These are phyloP conservation scores for Trypanosoma boissoni DNA, from an alignment of 208 protist genomes.

Conservation along the genomic window DNA sequence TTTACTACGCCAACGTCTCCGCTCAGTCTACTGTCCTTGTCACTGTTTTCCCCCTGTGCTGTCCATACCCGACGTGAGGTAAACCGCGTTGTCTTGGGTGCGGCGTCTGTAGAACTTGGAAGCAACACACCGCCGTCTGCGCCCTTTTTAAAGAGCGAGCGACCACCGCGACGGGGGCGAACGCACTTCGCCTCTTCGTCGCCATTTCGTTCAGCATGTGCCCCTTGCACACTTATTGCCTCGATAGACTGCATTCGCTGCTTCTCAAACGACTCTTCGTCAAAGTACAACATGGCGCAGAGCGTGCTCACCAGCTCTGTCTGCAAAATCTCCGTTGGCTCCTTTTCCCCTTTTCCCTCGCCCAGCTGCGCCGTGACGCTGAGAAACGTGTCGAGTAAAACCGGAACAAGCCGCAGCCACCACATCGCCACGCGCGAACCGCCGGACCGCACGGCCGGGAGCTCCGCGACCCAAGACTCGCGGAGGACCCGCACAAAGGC, in stretches of 20 bases:
- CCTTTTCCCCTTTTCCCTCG: not conserved
- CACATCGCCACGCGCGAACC: constrained; percentile 32
- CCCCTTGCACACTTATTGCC: no score
- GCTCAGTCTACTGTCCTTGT: not conserved
- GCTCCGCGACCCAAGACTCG: constrained; percentile 28
- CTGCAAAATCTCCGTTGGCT: constrained; percentile 8
- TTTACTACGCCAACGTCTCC: not conserved
- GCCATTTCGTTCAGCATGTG: not conserved
- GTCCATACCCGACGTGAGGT: constrained; percentile 10
- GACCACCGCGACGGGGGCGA: constrained; percentile 20
- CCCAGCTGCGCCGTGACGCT: constrained; percentile 6
- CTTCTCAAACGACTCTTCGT: constrained; percentile 19
- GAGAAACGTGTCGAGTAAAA: constrained; percentile 18
- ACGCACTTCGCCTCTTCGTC: not conserved
- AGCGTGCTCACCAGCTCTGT: constrained; percentile 11
- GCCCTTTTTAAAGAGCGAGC: constrained; percentile 25
- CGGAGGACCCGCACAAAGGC: constrained; percentile 27
- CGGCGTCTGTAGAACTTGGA: constrained; percentile 12
- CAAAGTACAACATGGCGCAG: constrained; percentile 26
- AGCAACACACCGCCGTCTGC: constrained; percentile 22
- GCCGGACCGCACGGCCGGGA: constrained; percentile 28
- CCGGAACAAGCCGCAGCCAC: constrained; percentile 34
- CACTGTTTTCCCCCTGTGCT: not conserved
- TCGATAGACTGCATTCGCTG: constrained; percentile 2
- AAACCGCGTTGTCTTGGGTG: constrained; percentile 21